phyloP scores from a whole-genome alignment of 441 rosid species.

The Codiaeum variegatum region DNA sequence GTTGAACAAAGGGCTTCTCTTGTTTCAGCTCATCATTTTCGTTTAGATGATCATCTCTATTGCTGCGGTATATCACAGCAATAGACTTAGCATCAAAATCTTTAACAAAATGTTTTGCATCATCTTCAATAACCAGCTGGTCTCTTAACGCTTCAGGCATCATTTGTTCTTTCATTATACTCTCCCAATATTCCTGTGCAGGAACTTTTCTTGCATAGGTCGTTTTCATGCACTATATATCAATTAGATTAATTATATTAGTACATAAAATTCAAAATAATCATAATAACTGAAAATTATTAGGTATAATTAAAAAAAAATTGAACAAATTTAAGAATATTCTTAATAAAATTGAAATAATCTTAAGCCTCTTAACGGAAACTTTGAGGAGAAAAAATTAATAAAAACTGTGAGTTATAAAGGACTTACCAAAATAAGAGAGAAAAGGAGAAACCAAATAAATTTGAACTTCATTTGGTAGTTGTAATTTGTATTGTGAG shows the following conservation, averaged over 20 bases:
- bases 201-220: slow-evolving; percentile 31
- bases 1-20: slow-evolving; percentile 6
- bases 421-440: slow-evolving; percentile 29
- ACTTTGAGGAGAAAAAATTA: background rate
- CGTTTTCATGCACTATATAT: slow-evolving; percentile 18
- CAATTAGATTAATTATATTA: background rate
- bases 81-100: slow-evolving; percentile 26
- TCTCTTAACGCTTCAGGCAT: slow-evolving; percentile 27
- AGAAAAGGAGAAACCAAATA: slow-evolving; percentile 21
- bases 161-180: slow-evolving; percentile 26
- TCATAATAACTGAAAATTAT: too few species aligned
- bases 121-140: slow-evolving; percentile 17
- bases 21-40: slow-evolving; percentile 4
- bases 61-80: slow-evolving; percentile 32
- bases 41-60: background rate
- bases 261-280: background rate
- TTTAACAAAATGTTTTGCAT: slow-evolving; percentile 21
- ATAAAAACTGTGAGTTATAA: background rate
- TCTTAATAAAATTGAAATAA: too few species aligned
- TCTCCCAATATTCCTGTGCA: slow-evolving; percentile 36
- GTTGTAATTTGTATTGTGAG: background rate
- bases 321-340: too few species aligned
- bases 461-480: slow-evolving; percentile 20
- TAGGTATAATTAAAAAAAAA: too few species aligned
- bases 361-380: too few species aligned